Evolutionary conservation across 2,329 filamentous ascomycete genomes (phyloP).

Genomic region (Esteya vermicola): DNA sequence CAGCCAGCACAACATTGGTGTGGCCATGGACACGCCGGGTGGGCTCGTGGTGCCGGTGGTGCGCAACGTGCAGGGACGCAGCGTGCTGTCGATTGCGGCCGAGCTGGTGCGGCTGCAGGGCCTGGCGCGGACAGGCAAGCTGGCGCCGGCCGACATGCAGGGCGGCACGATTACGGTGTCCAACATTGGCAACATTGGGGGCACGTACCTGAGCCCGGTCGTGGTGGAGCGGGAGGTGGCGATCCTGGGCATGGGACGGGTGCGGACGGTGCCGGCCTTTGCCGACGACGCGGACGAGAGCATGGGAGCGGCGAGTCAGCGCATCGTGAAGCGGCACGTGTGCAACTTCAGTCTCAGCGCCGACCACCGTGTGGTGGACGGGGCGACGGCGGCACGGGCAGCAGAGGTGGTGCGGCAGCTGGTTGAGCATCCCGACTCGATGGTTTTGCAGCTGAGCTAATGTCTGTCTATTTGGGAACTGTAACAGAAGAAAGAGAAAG

Average conservation of each 20-base stretch:
- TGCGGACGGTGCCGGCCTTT: conserved; percentile 72
- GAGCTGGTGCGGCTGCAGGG: conserved; percentile 62
- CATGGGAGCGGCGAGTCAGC: conserved; percentile 43
- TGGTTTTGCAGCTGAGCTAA: conserved; percentile 69
- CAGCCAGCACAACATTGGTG: conserved; percentile 81
- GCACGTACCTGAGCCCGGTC: conserved; percentile 80
- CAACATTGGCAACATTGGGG: conserved; percentile 91
- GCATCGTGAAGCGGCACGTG: conserved; percentile 61
- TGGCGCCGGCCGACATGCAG: conserved; percentile 59
- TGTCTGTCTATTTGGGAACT: too few species aligned
- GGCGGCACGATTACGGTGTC: conserved; percentile 91
- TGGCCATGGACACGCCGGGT: conserved; percentile 85
- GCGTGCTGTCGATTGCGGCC: conserved; percentile 61
- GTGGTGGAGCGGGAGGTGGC: conserved; percentile 84
- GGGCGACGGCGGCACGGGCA: conserved; percentile 84
- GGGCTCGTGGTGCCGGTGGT: conserved; percentile 88
- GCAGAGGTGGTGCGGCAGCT: conserved; percentile 65
- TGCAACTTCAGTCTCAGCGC: conserved; percentile 94
- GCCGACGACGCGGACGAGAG: conserved; percentile 37
- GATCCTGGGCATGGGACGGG: conserved; percentile 77
- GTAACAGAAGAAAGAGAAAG: too few species aligned
- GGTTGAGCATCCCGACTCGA: conserved; percentile 73
- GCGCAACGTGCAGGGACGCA: conserved; percentile 64
- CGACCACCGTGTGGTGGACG: conserved; percentile 87
- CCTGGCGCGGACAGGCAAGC: conserved; percentile 60